Base-by-base conservation (phyloP, 1,284 basidiomycete species). In the Agroathelia rolfsii region DNA sequence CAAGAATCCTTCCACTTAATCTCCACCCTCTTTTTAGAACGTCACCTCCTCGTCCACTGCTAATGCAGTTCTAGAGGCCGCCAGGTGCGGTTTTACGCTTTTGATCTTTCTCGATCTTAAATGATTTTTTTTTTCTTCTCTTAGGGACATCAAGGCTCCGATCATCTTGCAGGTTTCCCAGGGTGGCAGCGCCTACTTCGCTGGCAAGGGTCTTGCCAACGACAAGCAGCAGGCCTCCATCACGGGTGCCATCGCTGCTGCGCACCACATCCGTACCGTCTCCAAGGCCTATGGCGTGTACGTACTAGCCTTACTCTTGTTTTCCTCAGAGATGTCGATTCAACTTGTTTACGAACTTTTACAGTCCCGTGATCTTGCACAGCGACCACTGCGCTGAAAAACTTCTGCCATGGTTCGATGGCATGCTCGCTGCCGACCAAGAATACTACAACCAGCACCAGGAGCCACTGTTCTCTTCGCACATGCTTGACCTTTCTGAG, bases 401-500 rank as follows among this genome's bases (percentile, higher is more conserved):
- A 66, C 88, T 98, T 44, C 79, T 99, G 39, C 93, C 85, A 10
- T 99, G 95, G 95, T 96, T 97, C 64, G 95, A 98, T 58, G 94
- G 90, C 43, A 97, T 99, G 95, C 87, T 98, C 58, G 83, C 79
- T 35, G 94, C 94, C 38, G 84, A 98, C 58, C 87, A 96, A 64
- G 86, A 72, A 17, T 92, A 95, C 72, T 95, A 70, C 76, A 89
- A 87, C 62, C 63, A 74, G 47, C 78, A 95, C 68, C 74, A 80
- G 44, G 88, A 89, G 56, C 77, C 95, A 29, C 81, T 98, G 40
- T 97, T 94, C 76, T 94, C 88, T 41, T 97, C 94, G 23, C 95
- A 99, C 85, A 99, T 99, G 95, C 81, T 99, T 48, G 95, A 98
- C 62, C 78, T 99, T 47, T 97, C 93, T 35, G 95, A 99, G 56